Conservation (phyloP, 2,329 filamentous ascomycete species). For the Reticulascus tulasneorum region DNA sequence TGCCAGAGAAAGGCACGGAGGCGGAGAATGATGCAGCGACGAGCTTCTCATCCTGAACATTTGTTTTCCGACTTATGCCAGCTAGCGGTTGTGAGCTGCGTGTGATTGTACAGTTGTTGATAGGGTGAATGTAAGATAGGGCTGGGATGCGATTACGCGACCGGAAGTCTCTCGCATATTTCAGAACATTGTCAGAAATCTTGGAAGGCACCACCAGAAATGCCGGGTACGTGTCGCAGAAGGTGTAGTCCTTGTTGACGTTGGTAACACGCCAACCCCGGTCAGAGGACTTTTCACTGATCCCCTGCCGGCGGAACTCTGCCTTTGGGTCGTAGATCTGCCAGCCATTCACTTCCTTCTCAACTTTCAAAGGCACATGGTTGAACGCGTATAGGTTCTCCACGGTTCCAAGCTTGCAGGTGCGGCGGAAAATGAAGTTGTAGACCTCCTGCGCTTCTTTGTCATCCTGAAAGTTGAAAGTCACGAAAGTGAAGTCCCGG, state of each 20-base stretch:
- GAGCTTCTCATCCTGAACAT: slow-evolving; percentile 92
- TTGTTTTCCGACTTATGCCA: slow-evolving; percentile 81
- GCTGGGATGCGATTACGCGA: slow-evolving; percentile 85
- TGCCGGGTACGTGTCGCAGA: slow-evolving; percentile 89
- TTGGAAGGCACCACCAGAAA: slow-evolving; percentile 78
- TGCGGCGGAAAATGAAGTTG: slow-evolving; percentile 76
- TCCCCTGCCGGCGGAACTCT: slow-evolving; percentile 84
- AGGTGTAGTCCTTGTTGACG: slow-evolving; percentile 86
- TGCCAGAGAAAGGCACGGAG: slow-evolving; percentile 37
- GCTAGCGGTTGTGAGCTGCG: slow-evolving; percentile 89
- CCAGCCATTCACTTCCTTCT: slow-evolving; percentile 77
- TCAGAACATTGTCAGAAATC: slow-evolving; percentile 96
- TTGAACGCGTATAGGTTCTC: slow-evolving; percentile 90
- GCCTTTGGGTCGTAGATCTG: slow-evolving; percentile 76
- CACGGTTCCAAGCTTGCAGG: slow-evolving; percentile 76
- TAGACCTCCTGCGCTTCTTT: slow-evolving; percentile 77
- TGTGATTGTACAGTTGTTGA: slow-evolving; percentile 96
- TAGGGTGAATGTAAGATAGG: slow-evolving; percentile 88
- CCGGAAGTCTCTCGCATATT: slow-evolving; percentile 86
- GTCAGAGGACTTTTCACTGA: slow-evolving; percentile 73
- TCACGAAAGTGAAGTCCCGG: slow-evolving; percentile 90
- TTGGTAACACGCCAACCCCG: slow-evolving; percentile 84
- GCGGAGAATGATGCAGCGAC: slow-evolving; percentile 90
- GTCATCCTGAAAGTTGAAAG: slow-evolving; percentile 79
- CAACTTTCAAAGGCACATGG: slow-evolving; percentile 70